Evolutionary conservation across 306 rosid genomes (phyloP), one percentile per base, ranked within the genome.

Genomic region (Pyrus betulifolia): DNA sequence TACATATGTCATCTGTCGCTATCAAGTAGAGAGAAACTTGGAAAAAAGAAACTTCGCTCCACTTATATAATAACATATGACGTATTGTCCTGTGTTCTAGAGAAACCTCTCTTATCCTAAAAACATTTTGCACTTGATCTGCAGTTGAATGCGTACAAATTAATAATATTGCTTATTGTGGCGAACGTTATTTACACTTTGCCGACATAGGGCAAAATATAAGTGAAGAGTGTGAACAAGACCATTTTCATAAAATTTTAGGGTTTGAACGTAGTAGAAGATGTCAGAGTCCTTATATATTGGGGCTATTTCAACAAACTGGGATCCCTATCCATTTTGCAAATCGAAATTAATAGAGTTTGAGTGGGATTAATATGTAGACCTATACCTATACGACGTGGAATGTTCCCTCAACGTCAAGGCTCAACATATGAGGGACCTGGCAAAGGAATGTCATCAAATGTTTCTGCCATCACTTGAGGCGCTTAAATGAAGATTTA

Each of bases 1-100:
- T 9, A 35, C 42, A 35, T 35, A 7, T 35, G 27, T 0, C 27
- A 35, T 35, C 0, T 0, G 2, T 0, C 42, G 2, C 1, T 33
- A 33, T 5, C 6, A 33, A 35, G 9, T 7, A 7, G 9, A 35
- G 9, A 35, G 42, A 35, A 0, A 35, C 9, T 35, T 35, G 8
- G 2, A 35, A 35, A 35, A 35, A 6, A 1, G 0, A 35, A 35
- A 35, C 9, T 6, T 6, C 0, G 2, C 42, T 35, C 2, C 9
- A 35, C 2, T 35, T 35, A 7, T 35, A 35, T 35, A 35, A 35
- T 35, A 35, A 35, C 9, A 2, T 1, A 35, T 35, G 9, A 35
- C 42, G 2, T 35, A 0, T 2, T 35, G 10, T 2, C 42, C 8
- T 0, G 9, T 35, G 9, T 35, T 35, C 10, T 0, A 6, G 2